These are phyloP conservation scores for Beta lomatogona DNA, from an alignment of 179 eudicot genomes.

Conservation along the genomic window DNA sequence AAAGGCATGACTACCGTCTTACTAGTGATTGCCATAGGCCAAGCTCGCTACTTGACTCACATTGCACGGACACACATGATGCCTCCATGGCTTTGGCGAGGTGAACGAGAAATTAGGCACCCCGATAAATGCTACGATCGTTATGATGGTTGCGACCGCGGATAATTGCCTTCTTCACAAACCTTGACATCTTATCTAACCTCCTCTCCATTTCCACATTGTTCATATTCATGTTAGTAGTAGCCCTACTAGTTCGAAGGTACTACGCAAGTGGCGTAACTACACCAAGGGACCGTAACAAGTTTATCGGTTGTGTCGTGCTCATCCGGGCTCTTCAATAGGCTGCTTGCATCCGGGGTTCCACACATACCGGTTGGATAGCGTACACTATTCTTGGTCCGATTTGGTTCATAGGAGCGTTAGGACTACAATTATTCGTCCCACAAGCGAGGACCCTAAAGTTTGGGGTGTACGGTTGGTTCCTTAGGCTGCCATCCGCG, in stretches of 20 bases:
- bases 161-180: constrained; percentile 57
- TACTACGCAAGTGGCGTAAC: constrained; percentile 60
- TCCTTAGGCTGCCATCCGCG: constrained; percentile 76
- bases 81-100: constrained; percentile 69
- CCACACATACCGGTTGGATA: constrained; percentile 44
- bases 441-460: constrained; percentile 57
- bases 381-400: constrained; percentile 49
- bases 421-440: constrained; percentile 39
- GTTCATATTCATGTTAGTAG: constrained; percentile 60
- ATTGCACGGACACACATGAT: constrained; percentile 82
- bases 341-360: too few relatives aligned
- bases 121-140: constrained; percentile 63
- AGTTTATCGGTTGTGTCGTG: constrained; percentile 38
- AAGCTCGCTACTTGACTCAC: constrained; percentile 81
- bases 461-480: constrained; percentile 76
- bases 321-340: constrained; percentile 55
- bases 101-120: constrained; percentile 61
- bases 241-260: constrained; percentile 63
- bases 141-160: constrained; percentile 52
- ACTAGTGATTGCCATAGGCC: constrained; percentile 61
- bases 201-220: constrained; percentile 74
- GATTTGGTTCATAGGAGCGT: constrained; percentile 54
- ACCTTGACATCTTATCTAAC: constrained; percentile 49
- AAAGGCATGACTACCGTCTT: constrained; percentile 81
- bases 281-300: constrained; percentile 43